Base-by-base conservation (phyloP, 331 rosid genomes). In the Erythrophleum ivorense region DNA sequence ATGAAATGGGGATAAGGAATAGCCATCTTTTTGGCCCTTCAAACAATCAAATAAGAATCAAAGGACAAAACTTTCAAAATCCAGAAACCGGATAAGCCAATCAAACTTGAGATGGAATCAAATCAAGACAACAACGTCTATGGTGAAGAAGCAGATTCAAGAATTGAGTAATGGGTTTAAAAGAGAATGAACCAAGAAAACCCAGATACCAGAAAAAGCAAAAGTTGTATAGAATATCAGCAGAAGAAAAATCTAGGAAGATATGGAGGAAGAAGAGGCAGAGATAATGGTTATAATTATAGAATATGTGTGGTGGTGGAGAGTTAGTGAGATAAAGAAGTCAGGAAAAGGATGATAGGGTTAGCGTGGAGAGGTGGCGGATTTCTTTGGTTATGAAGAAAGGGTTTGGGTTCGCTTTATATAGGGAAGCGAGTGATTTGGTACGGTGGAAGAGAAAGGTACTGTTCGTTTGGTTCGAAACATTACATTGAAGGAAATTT, bases 1-100 rank as follows among this genome's bases (percentile, higher is more conserved):
- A 84, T 43, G 43, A 88, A 84, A 71, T 74, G 88, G 69, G 90
- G 85, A 53, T 55, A 84, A 57, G 90, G 82, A 75, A 86, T 71
- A 9, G 90, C 90, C 92, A 89, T 89, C 24, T 19, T 53, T 8
- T 7, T 3, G 34, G 9, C 34, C 58, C 29, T 0, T 5, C 6
- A 12, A 10, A 64, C 10, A 33, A 65, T 8, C 50, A 14, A 53
- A 19, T 21, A 68, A 34, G 64, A 34, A 29, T 60, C 67, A 82
- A 46, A 36, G 6, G 67, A 11, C 81, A 63, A 33, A 63, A 33
- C 19, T 33, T 63, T 33, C 9, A 13, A 31, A 63, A 12, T 14
- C 68, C 18, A 34, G 77, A 72, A 52, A 43, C 34, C 4, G 49
- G 52, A 59, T 18, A 31, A 9, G 36, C 29, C 50, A 21, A 21